A percentile compares a stretch with the other conserved stretches of the same genome.
These are phyloP conservation scores for Ensete glaucum DNA, from an alignment of 176 grass and related monocot species.

Conservation along the genomic window DNA sequence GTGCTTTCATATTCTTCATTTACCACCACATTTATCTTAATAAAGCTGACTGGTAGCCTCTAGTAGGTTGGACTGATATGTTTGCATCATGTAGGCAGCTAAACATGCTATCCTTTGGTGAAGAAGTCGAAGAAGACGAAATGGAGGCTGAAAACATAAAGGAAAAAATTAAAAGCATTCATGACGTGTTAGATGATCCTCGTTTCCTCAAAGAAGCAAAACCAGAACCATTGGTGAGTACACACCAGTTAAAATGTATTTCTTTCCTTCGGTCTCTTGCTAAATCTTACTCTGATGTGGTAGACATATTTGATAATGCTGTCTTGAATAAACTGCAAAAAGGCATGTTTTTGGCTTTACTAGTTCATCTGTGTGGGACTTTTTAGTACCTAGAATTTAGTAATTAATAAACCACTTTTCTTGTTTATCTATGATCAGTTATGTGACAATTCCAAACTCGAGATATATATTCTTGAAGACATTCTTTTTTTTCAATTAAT, in stretches of 20 bases:
- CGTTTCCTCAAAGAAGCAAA: constrained; percentile 64
- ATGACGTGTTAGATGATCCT: constrained; percentile 85
- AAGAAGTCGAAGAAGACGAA: constrained; percentile 94
- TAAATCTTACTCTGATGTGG: too few relatives aligned
- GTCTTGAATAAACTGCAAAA: too few relatives aligned
- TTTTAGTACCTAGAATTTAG: not conserved
- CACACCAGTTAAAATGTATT: not conserved
- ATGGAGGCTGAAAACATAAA: constrained; percentile 51
- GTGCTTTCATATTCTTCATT: constrained; percentile 22
- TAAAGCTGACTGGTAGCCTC: not conserved
- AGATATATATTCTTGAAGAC: not conserved
- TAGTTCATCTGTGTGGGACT: not conserved
- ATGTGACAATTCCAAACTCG: not conserved
- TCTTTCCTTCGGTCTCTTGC: not conserved
- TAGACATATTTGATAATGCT: too few relatives aligned
- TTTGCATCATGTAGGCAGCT: constrained; percentile 50
- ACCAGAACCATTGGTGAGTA: constrained; percentile 39
- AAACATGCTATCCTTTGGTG: constrained; percentile 88
- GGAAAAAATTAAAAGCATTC: constrained; percentile 95
- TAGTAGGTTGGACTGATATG: not conserved
- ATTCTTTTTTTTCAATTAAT: not conserved
- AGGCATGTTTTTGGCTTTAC: too few relatives aligned
- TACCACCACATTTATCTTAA: not conserved
- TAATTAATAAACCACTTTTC: not conserved
- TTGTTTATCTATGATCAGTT: not conserved